Evolutionary conservation across 768 basidiomycete species (phyloP).

Genomic region (Agrocybe praecox): DNA sequence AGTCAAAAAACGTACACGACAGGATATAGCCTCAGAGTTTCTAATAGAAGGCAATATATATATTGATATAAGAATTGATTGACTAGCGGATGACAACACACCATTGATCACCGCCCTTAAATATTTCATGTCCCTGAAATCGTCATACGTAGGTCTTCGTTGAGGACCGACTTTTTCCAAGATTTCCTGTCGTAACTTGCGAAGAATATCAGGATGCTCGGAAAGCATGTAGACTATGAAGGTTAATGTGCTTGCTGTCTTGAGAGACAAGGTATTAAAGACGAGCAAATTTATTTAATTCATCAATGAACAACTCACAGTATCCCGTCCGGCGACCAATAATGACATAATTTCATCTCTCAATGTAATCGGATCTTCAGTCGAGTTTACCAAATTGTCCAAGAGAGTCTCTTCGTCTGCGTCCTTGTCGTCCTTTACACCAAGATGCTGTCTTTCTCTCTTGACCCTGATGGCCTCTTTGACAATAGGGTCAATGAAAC

Average conservation of each 20-base stretch:
- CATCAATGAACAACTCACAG: slow-evolving; percentile 24
- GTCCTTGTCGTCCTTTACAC: slow-evolving; percentile 17
- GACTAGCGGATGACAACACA: slow-evolving; percentile 24
- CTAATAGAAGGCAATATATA: slow-evolving; percentile 17
- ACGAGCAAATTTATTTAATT: not conserved
- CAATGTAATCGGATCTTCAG: slow-evolving; percentile 35
- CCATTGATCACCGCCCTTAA: slow-evolving; percentile 34
- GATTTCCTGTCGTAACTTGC: slow-evolving; percentile 41
- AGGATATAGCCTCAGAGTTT: slow-evolving; percentile 43
- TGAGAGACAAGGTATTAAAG: not conserved
- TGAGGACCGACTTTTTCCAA: slow-evolving; percentile 36
- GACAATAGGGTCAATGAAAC: slow-evolving; percentile 52
- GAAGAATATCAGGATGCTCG: slow-evolving; percentile 42
- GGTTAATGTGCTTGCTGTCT: slow-evolving; percentile 48
- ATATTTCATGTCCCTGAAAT: slow-evolving; percentile 48
- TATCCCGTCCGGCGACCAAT: slow-evolving; percentile 46
- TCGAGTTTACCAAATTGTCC: slow-evolving; percentile 44
- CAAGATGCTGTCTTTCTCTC: slow-evolving; percentile 20
- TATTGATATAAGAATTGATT: slow-evolving; percentile 5
- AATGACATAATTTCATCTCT: slow-evolving; percentile 46
- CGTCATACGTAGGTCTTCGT: slow-evolving; percentile 42
- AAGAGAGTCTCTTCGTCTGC: slow-evolving; percentile 39
- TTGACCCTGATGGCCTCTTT: slow-evolving; percentile 37
- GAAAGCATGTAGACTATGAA: slow-evolving; percentile 48
- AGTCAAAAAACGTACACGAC: slow-evolving; percentile 25